phyloP scores from a whole-genome alignment of 1,139 yeast genomes.

The Scheffersomyces titani region DNA sequence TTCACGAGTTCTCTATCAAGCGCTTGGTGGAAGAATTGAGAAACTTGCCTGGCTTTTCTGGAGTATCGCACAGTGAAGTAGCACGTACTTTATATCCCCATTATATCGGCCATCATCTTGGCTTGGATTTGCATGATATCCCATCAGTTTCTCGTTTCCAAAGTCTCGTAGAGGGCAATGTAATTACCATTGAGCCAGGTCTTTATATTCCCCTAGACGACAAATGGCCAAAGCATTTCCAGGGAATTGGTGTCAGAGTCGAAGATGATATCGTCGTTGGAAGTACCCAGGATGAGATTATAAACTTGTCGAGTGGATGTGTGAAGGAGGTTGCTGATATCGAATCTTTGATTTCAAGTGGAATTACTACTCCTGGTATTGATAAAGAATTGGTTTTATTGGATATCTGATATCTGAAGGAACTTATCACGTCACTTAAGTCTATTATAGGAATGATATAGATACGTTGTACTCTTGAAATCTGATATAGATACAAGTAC shows the following conservation, averaged over 20 bases:
- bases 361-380: slow-evolving; percentile 52
- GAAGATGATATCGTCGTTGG: slow-evolving; percentile 93
- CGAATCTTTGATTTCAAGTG: slow-evolving; percentile 61
- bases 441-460: not conserved
- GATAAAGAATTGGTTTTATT: slow-evolving; percentile 50
- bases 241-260: slow-evolving; percentile 90
- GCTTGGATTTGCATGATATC: slow-evolving; percentile 88
- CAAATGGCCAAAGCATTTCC: slow-evolving; percentile 75
- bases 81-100: slow-evolving; percentile 77
- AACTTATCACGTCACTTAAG: not conserved
- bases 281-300: slow-evolving; percentile 48
- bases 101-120: slow-evolving; percentile 93
- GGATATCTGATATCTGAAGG: slow-evolving; percentile 27
- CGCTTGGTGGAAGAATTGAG: slow-evolving; percentile 63
- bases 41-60: slow-evolving; percentile 65
- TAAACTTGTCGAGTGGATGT: slow-evolving; percentile 72
- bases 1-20: slow-evolving; percentile 70
- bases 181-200: slow-evolving; percentile 93
- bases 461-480: not conserved
- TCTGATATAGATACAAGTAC: slow-evolving; percentile 1
- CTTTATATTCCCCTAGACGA: slow-evolving; percentile 74
- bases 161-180: slow-evolving; percentile 61
- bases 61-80: slow-evolving; percentile 52
- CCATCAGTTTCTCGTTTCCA: slow-evolving; percentile 59
- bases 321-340: slow-evolving; percentile 82